Evolutionary conservation across 164 flowering plant genomes (phyloP).

Genomic region (Litsea cubeba): DNA sequence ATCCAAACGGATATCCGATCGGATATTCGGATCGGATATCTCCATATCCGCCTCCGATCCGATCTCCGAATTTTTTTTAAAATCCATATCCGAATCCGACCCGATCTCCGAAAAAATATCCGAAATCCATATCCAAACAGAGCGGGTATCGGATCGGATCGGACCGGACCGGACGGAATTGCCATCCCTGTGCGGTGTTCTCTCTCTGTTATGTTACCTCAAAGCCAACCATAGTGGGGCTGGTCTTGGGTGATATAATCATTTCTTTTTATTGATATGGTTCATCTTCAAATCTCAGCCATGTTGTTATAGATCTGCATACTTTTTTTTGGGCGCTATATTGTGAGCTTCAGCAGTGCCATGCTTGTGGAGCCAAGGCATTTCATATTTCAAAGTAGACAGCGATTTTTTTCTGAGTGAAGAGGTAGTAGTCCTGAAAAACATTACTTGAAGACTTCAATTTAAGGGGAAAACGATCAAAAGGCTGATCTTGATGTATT

Average conservation of each 20-base stretch:
- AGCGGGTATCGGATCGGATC: too few relatives aligned
- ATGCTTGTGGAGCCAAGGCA: slow-evolving; percentile 64
- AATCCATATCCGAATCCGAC: too few relatives aligned
- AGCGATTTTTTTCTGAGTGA: slow-evolving; percentile 40
- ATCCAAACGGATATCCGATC: too few relatives aligned
- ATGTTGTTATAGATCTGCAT: neutral
- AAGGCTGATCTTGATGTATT: slow-evolving; percentile 1
- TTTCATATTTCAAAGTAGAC: slow-evolving; percentile 46
- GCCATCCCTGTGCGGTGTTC: neutral
- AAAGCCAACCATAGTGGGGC: neutral
- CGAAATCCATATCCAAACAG: too few relatives aligned
- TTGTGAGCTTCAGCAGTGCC: neutral
- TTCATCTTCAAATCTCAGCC: neutral
- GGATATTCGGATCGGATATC: too few relatives aligned
- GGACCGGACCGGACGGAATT: too few relatives aligned
- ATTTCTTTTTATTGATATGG: neutral
- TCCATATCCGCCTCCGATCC: too few relatives aligned
- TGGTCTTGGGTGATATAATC: neutral
- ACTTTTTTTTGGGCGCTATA: neutral
- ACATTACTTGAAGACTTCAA: neutral
- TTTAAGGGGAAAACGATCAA: neutral
- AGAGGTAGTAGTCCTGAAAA: slow-evolving; percentile 31
- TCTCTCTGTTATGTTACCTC: neutral
- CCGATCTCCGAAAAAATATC: too few relatives aligned
- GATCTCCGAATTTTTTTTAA: too few relatives aligned